Conservation (phyloP, 2,329 filamentous ascomycete species). For the Neofusicoccum kwambonambiense region DNA sequence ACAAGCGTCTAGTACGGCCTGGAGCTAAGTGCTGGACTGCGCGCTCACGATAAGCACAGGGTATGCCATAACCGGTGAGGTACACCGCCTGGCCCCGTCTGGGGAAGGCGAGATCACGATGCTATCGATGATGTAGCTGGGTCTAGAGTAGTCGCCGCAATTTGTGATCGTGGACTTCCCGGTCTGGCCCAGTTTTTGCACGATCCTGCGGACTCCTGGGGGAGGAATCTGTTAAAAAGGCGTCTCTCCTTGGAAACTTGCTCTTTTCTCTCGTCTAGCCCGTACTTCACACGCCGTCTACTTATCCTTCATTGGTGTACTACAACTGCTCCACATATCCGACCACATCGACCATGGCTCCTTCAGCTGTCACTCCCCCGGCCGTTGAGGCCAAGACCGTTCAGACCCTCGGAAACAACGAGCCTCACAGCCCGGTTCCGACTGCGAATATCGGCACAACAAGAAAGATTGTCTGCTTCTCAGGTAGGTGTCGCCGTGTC, state of each 20-base stretch:
- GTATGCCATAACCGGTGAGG: not conserved
- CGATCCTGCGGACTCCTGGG: not conserved
- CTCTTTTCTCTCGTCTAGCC: not conserved
- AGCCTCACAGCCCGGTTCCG: constrained; percentile 22
- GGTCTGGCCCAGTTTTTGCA: not conserved
- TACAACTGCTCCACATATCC: not conserved
- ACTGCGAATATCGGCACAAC: constrained; percentile 41
- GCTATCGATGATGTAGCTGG: constrained; percentile 5
- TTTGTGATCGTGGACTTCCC: not conserved
- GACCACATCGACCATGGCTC: constrained; percentile 28
- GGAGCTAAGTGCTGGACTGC: not conserved
- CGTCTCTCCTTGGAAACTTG: not conserved
- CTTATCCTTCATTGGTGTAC: not conserved
- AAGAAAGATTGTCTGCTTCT: constrained; percentile 60
- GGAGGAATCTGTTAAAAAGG: not conserved
- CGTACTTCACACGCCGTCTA: not conserved
- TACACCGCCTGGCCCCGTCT: not conserved
- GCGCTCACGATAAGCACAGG: not conserved
- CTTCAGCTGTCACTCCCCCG: constrained; percentile 30
- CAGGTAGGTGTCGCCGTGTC: constrained; percentile 40
- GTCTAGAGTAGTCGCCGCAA: not conserved
- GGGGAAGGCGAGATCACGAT: constrained; percentile 1
- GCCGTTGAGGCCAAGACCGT: constrained; percentile 26
- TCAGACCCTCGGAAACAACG: constrained; percentile 16
- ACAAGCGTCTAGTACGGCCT: not conserved